Conservation (phyloP, 176 grass and related monocot genomes). For the Oryza officinalis region DNA sequence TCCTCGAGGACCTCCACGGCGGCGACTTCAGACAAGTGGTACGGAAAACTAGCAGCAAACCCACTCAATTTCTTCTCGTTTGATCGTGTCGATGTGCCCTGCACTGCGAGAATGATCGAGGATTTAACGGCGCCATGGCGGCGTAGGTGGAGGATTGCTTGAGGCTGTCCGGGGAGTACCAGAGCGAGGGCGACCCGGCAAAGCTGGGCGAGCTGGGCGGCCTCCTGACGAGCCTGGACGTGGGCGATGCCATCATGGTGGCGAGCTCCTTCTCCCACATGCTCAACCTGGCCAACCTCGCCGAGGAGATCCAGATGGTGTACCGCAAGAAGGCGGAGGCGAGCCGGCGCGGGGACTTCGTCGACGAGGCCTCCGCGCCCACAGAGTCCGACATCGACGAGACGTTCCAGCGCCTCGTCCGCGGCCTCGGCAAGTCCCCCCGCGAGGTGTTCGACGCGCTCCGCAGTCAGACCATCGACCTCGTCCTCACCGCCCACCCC, state of each 20-base stretch:
- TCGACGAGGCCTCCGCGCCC: constrained; percentile 58
- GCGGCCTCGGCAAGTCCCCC: constrained; percentile 56
- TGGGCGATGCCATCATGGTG: constrained; percentile 63
- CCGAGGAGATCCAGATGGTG: constrained; percentile 84
- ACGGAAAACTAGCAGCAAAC: background rate
- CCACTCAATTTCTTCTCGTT: background rate
- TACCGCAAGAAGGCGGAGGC: constrained; percentile 48
- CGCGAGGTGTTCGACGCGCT: constrained; percentile 80
- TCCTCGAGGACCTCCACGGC: constrained; percentile 63
- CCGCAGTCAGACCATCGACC: constrained; percentile 65
- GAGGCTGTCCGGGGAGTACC: constrained; percentile 65
- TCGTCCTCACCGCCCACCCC: constrained; percentile 87
- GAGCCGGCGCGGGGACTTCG: constrained; percentile 53
- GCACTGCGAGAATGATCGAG: background rate
- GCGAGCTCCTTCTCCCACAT: constrained; percentile 83
- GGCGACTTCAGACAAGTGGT: constrained; percentile 51
- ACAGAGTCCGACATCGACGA: constrained; percentile 86
- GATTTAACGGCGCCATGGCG: background rate
- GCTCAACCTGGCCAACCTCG: constrained; percentile 82
- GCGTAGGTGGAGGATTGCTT: constrained; percentile 73
- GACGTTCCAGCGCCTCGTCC: constrained; percentile 66
- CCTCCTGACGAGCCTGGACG: constrained; percentile 55
- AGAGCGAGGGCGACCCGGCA: constrained; percentile 30
- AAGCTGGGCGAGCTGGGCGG: constrained; percentile 59
- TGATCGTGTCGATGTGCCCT: background rate